Conservation (phyloP, 1,284 basidiomycete genomes). For the Apiotrichum veenhuisii region DNA sequence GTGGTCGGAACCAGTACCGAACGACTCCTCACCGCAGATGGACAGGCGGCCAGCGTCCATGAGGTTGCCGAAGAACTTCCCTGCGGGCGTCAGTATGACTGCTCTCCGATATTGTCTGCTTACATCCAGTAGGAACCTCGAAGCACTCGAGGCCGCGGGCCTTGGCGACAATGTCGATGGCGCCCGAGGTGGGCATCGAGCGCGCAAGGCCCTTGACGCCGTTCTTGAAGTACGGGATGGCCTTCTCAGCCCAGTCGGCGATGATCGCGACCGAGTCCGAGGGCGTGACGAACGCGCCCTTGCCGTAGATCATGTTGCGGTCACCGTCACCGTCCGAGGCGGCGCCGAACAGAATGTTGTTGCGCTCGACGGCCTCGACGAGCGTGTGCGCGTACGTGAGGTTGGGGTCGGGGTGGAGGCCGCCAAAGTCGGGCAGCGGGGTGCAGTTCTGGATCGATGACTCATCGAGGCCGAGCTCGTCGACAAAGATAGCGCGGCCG, state of each 20-base stretch:
- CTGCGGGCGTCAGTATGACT: slow-evolving; percentile 49
- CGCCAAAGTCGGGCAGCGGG: slow-evolving; percentile 91
- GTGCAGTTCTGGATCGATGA: slow-evolving; percentile 85
- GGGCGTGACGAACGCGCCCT: slow-evolving; percentile 95
- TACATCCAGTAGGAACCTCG: slow-evolving; percentile 88
- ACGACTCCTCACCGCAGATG: slow-evolving; percentile 98
- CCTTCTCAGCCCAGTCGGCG: slow-evolving; percentile 87
- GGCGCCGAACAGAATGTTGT: slow-evolving; percentile 87
- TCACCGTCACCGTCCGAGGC: slow-evolving; percentile 97
- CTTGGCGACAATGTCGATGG: slow-evolving; percentile 94
- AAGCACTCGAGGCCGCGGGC: slow-evolving; percentile 90
- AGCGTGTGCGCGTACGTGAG: slow-evolving; percentile 94
- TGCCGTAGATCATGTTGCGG: slow-evolving; percentile 99
- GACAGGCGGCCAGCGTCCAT: slow-evolving; percentile 98
- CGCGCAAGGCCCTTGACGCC: slow-evolving; percentile 94
- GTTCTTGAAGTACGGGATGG: slow-evolving; percentile 91
- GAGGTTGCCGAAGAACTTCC: slow-evolving; percentile 99
- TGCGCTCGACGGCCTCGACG: slow-evolving; percentile 84
- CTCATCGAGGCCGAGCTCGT: slow-evolving; percentile 74
- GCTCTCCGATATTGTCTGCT: slow-evolving; percentile 33
- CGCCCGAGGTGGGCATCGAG: slow-evolving; percentile 95
- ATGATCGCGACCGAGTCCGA: slow-evolving; percentile 98
- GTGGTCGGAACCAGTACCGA: slow-evolving; percentile 99
- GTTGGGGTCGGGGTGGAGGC: slow-evolving; percentile 97
- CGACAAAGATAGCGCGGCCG: slow-evolving; percentile 81